Percentiles rank a stretch among this genome's conserved stretches.
Conservation (phyloP, 2,329 filamentous ascomycete genomes). For the Chalaropsis thielavioides region DNA sequence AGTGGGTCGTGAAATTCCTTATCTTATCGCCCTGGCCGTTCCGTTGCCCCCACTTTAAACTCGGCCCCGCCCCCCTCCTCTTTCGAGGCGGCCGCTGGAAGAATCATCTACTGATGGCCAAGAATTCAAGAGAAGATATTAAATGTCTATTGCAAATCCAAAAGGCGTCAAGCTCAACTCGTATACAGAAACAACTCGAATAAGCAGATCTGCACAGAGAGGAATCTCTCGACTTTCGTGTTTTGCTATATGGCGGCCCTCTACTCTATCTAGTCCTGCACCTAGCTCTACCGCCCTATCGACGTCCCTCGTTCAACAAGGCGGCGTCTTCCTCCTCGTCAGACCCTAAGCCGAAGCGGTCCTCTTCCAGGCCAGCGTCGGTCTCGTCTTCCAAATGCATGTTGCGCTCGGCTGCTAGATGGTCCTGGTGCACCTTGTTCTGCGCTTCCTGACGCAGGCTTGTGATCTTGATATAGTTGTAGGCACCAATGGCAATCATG, state of each 20-base stretch:
- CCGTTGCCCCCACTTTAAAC: background rate
- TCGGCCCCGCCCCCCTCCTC: background rate
- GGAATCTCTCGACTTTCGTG: no score
- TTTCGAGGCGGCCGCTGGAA: background rate
- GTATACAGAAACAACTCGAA: background rate
- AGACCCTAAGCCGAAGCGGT: conserved; percentile 71
- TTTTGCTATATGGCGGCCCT: background rate
- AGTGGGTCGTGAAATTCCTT: conserved; percentile 1
- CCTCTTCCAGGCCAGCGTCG: conserved; percentile 34
- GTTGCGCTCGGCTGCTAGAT: conserved; percentile 50
- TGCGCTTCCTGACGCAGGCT: conserved; percentile 73
- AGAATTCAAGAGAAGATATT: background rate
- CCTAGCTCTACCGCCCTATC: background rate
- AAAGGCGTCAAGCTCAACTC: conserved; percentile 1
- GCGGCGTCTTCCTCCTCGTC: conserved; percentile 16
- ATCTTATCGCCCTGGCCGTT: background rate
- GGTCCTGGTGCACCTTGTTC: conserved; percentile 33
- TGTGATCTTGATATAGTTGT: conserved; percentile 88
- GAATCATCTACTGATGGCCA: background rate
- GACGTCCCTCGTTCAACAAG: conserved; percentile 2
- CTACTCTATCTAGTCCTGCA: background rate
- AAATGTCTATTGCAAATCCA: background rate
- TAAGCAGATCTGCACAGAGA: background rate
- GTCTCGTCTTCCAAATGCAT: conserved; percentile 83
- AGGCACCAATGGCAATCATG: conserved; percentile 68